These are phyloP conservation scores for Jaapia argillacea DNA, from an alignment of 768 basidiomycete genomes.

Conservation along the genomic window DNA sequence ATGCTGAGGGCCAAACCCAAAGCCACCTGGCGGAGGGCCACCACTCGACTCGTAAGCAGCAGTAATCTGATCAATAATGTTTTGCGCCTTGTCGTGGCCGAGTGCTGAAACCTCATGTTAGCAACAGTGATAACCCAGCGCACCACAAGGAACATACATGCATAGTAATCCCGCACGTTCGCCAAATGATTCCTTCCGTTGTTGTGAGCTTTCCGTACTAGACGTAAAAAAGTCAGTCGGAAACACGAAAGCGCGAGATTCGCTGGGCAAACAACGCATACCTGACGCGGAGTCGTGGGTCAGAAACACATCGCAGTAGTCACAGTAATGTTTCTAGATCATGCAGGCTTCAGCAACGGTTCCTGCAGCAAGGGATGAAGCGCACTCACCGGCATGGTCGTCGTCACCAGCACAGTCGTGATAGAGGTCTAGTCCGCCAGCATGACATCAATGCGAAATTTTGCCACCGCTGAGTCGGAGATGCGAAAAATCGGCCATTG, in stretches of 20 bases:
- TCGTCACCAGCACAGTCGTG: no score
- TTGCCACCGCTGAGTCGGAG: no score
- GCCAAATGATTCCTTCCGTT: constrained; percentile 93
- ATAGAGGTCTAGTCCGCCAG: no score
- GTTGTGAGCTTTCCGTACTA: constrained; percentile 97
- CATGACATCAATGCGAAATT: no score
- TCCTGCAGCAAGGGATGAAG: no score
- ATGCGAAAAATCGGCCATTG: no score
- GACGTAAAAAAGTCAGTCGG: constrained; percentile 5
- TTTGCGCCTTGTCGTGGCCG: constrained; percentile 96
- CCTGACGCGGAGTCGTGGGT: constrained; percentile 94
- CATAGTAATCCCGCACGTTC: constrained; percentile 96
- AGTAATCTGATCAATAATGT: constrained; percentile 97
- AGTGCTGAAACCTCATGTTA: constrained; percentile 39
- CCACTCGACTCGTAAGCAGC: constrained; percentile 82
- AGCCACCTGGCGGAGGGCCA: constrained; percentile 81
- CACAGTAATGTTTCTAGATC: constrained; percentile 85
- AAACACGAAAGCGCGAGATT: constrained; percentile 2
- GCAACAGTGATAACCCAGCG: not conserved
- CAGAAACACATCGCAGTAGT: constrained; percentile 89
- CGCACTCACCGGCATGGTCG: no score
- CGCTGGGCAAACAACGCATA: constrained; percentile 20
- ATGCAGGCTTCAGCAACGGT: no score
- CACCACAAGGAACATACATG: constrained; percentile 42
- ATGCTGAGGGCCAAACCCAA: constrained; percentile 79